Evolutionary conservation across 1,139 yeast genomes (phyloP), one percentile per base, ranked within the genome.

Genomic region (Candida tropicalis): DNA sequence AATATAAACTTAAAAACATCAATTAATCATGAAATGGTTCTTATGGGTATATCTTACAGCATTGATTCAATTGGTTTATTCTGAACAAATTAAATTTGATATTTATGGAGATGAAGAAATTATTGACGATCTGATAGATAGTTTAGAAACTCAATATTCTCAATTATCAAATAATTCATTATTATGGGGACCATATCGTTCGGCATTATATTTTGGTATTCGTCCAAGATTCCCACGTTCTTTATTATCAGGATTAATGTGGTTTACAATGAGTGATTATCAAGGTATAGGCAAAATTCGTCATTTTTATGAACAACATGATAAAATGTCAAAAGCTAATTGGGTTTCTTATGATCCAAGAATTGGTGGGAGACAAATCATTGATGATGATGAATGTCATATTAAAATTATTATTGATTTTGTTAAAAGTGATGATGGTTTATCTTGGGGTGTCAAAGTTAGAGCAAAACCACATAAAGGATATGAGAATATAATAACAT

Each of bases 111-210:
- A 38, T 18, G 40, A 40, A 3, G 35, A 39, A n/a, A 35, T 43
- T 2, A 16, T 32, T 15, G 39, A 29, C 23, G 27, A 32, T 22
- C 36, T 29, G 9, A 22, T 12, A 4, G 35, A 28, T 23, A 34
- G 34, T 12, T 34, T 49, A 24, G 41, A 46, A 5, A 29, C 45
- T 1, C 39, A 59, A 23, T 69, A 65, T 47, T 51, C 58, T 22
- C 54, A 55, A 31, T 39, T 63, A 23, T 63, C 75, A 3, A 60
- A 66, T 42, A 62, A 63, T 39, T 69, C 77, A 4, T 60, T 73
- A 33, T 52, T 73, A 27, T 93, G 99, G 99, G 98, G 97, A 0
- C 96, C 98, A 0, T 93, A 91, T 64, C 68, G 98, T 53, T 84
- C 97, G 10, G 86, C 89, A 44, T 71, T 89, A 38, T 93, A 91